A percentile compares a stretch with the other conserved stretches of the same genome.
Conservation (phyloP, 768 basidiomycete genomes). For the Daedalea quercina region DNA sequence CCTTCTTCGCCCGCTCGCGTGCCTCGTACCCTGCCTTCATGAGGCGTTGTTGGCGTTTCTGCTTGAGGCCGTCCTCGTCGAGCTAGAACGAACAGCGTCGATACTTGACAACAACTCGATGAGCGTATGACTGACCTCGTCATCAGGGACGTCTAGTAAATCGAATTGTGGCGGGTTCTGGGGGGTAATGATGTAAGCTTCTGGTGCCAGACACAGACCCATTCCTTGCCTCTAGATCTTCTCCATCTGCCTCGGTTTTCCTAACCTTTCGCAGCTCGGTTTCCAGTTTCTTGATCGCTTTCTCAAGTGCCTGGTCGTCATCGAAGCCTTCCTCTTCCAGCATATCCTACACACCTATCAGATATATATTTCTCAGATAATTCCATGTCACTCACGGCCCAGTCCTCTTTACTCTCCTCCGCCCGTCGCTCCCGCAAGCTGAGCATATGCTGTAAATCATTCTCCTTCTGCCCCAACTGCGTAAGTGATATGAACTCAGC, state of each 20-base stretch:
- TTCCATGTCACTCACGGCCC: slow-evolving; percentile 42
- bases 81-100: slow-evolving; percentile 48
- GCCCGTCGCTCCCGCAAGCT: slow-evolving; percentile 57
- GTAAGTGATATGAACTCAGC: background rate
- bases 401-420: slow-evolving; percentile 65
- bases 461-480: slow-evolving; percentile 72
- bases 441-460: slow-evolving; percentile 57
- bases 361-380: background rate
- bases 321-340: slow-evolving; percentile 67
- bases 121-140: slow-evolving; percentile 48
- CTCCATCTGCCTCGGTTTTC: slow-evolving; percentile 73
- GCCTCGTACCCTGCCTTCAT: slow-evolving; percentile 94
- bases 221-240: slow-evolving; percentile 47
- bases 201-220: background rate
- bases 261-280: slow-evolving; percentile 64
- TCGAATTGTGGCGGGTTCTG: slow-evolving; percentile 76
- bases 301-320: slow-evolving; percentile 72
- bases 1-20: slow-evolving; percentile 71
- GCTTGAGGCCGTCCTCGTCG: slow-evolving; percentile 87
- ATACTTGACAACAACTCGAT: background rate
- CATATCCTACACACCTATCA: slow-evolving; percentile 34
- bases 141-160: slow-evolving; percentile 86
- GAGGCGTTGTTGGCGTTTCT: slow-evolving; percentile 90
- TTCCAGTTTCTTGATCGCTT: slow-evolving; percentile 84
- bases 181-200: background rate